Conservation (phyloP, 1,139 yeast species). For the Sugiyamaella castrensis region DNA sequence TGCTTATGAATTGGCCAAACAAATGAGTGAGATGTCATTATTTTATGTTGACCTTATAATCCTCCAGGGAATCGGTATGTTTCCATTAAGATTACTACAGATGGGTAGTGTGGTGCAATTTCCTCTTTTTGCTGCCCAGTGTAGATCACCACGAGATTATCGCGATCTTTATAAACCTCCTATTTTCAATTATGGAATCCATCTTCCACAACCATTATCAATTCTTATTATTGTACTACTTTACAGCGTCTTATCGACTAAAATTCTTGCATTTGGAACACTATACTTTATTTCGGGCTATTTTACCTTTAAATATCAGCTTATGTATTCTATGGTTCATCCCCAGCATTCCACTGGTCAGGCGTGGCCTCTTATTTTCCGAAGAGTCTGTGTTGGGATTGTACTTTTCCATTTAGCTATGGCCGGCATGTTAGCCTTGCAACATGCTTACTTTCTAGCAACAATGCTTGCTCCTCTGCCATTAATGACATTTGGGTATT, state of each 20-base stretch:
- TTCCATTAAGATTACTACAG: constrained; percentile 69
- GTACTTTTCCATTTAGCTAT: constrained; percentile 80
- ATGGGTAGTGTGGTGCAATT: constrained; percentile 64
- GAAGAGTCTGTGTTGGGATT: constrained; percentile 69
- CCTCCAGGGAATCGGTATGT: constrained; percentile 81
- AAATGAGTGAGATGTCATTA: constrained; percentile 64
- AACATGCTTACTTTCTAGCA: constrained; percentile 73
- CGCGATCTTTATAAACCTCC: constrained; percentile 74
- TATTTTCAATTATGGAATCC: constrained; percentile 73
- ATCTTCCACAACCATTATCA: constrained; percentile 75
- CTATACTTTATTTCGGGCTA: constrained; percentile 72
- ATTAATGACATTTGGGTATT: constrained; percentile 57
- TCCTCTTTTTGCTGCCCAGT: constrained; percentile 56
- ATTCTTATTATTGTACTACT: constrained; percentile 71
- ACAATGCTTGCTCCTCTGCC: constrained; percentile 74
- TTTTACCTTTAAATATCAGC: constrained; percentile 76
- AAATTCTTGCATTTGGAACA: constrained; percentile 69
- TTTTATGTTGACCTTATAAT: constrained; percentile 81
- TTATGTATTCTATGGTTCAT: constrained; percentile 75
- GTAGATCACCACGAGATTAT: constrained; percentile 65
- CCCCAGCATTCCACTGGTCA: constrained; percentile 88
- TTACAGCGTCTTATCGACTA: constrained; percentile 70
- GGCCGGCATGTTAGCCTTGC: constrained; percentile 84
- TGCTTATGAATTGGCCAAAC: constrained; percentile 72
- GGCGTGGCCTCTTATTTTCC: constrained; percentile 79